Evolutionary conservation across 257 asterid species (phyloP).

Genomic region (Forsythia viridissima): DNA sequence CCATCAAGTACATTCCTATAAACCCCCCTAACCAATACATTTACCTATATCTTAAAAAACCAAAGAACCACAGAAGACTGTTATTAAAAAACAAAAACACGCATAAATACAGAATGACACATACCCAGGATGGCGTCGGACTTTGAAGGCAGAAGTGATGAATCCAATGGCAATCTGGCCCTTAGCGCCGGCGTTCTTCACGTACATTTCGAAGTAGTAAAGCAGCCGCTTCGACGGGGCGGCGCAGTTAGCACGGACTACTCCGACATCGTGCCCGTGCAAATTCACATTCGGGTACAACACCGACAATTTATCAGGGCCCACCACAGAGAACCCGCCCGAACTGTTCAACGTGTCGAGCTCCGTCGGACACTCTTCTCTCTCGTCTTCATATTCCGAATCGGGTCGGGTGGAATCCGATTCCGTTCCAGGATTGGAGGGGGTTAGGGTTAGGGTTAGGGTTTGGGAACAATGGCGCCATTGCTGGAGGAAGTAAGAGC

Average conservation of each 20-base stretch:
- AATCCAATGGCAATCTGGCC: conserved; percentile 91
- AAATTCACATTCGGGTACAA: conserved; percentile 53
- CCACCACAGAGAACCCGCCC: conserved; percentile 76
- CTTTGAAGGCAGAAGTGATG: conserved; percentile 70
- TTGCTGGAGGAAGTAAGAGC: conserved; percentile 65
- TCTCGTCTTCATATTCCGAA: conserved; percentile 39
- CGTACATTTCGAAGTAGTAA: conserved; percentile 81
- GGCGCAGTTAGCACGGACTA: conserved; percentile 78
- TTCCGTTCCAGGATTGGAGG: conserved; percentile 33
- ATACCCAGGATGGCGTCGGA: conserved; percentile 93
- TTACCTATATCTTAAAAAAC: background rate
- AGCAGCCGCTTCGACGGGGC: conserved; percentile 78
- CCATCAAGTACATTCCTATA: background rate
- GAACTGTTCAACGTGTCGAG: conserved; percentile 77
- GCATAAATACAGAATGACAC: background rate
- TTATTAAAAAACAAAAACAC: background rate
- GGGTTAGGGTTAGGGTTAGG: conserved; percentile 36
- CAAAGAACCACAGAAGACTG: background rate
- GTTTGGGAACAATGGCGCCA: conserved; percentile 69
- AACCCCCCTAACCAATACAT: background rate
- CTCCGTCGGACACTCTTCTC: conserved; percentile 70
- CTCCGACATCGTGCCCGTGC: conserved; percentile 93
- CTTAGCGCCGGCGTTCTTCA: conserved; percentile 76
- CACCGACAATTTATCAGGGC: conserved; percentile 80
- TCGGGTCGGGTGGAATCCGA: conserved; percentile 11